Base-by-base conservation (phyloP, 2,329 filamentous ascomycete genomes). In the Moelleriella libera region DNA sequence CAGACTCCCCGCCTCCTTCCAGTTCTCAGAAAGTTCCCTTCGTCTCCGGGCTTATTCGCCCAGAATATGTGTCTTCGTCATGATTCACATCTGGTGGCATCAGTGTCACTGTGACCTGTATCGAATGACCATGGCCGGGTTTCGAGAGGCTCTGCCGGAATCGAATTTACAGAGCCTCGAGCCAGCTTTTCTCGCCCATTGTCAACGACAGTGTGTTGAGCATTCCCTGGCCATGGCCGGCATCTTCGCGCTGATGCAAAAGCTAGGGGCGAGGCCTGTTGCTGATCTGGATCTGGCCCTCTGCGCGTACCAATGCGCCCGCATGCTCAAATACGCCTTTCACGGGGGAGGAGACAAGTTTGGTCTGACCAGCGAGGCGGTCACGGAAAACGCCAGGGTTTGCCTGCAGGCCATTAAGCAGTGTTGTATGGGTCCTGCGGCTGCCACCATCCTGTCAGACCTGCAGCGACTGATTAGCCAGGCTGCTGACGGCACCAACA, bases 71-170 rank as follows among this genome's bases (percentile, higher is more conserved):
- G 72, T 75, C 41, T 78, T 75, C 49, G 63, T 78, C 54, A 78
- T 77, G 74, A 78, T 77, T 8, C 75, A 78, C 51, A 65, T 78
- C 7, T 75, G 71, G 72, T 78, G 74, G 74, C 66, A 72, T 30
- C 75, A 78, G 51, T 78, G 75, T 49, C 69, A 78, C 53, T 74
- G 74, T 52, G 75, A 78, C 54, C 62, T 78, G 3, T 78, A 76
- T 51, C 71, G 75, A 1, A 63, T 77, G 6, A 72, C 69, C 2
- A 63, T 78, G 6, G 64, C 65, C 0, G 73, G 73, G 0, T 64
- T 78, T 34, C 68, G 71, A 21, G 74, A 77, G 39, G 70, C 73
- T 0, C 60, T 78, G 0, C 66, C 73, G 2, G 63, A 63, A 6
- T 57, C 63, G 0, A 62, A 63, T 10, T 60, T 76, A 8, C 65